A percentile compares a stretch with the other conserved stretches of the same genome.
These are phyloP conservation scores for Gynochthodes officinalis DNA, from an alignment of 257 asterid genomes.

Conservation along the genomic window DNA sequence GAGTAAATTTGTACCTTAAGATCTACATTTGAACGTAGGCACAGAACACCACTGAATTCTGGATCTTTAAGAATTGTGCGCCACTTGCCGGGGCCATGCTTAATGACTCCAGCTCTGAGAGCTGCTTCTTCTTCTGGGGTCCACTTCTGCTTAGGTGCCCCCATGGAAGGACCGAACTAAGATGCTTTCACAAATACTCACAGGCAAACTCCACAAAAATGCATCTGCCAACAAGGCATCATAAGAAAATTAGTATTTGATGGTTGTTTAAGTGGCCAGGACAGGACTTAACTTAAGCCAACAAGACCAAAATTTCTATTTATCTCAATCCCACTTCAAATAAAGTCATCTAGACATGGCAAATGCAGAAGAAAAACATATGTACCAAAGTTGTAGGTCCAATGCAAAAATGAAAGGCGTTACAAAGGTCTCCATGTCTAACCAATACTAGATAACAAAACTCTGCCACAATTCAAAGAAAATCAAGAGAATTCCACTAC, in stretches of 20 bases:
- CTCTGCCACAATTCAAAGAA: background rate
- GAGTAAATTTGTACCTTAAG: slow-evolving; percentile 60
- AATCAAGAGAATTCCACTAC: background rate
- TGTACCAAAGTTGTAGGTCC: background rate
- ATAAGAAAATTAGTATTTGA: background rate
- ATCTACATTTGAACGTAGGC: slow-evolving; percentile 88
- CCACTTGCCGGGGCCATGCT: slow-evolving; percentile 98
- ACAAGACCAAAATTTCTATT: background rate
- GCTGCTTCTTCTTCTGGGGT: slow-evolving; percentile 98
- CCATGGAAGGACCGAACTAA: slow-evolving; percentile 44
- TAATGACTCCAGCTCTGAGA: slow-evolving; percentile 91
- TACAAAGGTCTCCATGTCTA: background rate
- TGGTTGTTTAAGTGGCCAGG: background rate
- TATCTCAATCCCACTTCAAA: background rate
- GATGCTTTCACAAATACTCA: background rate
- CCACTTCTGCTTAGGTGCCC: slow-evolving; percentile 99
- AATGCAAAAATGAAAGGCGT: background rate
- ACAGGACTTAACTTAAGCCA: background rate
- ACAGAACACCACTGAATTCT: slow-evolving; percentile 71
- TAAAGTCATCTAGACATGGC: background rate
- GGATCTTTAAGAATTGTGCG: slow-evolving; percentile 95
- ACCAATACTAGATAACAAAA: background rate
- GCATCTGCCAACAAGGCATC: slow-evolving; percentile 8
- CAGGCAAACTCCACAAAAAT: slow-evolving; percentile 1
- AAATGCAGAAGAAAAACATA: background rate